Conservation (phyloP, 306 rosid genomes). For the Echinosophora koreensis region DNA sequence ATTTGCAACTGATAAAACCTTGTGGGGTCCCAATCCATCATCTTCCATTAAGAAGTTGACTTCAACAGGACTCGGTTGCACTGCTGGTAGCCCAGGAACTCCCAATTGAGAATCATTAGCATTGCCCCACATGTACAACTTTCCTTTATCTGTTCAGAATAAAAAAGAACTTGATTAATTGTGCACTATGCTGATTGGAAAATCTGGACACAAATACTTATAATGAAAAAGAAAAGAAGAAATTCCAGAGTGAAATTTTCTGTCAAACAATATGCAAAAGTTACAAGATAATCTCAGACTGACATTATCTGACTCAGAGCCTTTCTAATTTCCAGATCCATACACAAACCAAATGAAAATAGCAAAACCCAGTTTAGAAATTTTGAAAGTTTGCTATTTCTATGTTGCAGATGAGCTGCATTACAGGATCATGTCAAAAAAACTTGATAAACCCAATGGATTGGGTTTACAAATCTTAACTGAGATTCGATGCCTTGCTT, state of each 20-base stretch:
- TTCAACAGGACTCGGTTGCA: constrained; percentile 72
- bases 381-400: not conserved
- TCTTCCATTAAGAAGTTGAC: constrained; percentile 84
- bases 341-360: constrained; percentile 10
- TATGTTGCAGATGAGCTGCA: constrained; percentile 4
- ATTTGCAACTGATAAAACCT: constrained; percentile 73
- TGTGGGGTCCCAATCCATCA: constrained; percentile 77
- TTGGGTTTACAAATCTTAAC: not conserved
- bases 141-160: constrained; percentile 71
- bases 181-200: constrained; percentile 14
- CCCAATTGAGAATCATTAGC: constrained; percentile 83
- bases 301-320: constrained; percentile 22
- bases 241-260: constrained; percentile 22
- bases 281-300: constrained; percentile 5
- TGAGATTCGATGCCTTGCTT: not conserved
- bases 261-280: not conserved
- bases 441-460: not conserved
- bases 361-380: not conserved
- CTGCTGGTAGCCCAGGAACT: constrained; percentile 88
- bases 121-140: constrained; percentile 92
- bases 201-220: not conserved
- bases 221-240: not conserved
- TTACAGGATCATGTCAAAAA: not conserved
- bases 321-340: constrained; percentile 19
- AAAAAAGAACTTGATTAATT: constrained; percentile 30